Evolutionary conservation across 768 basidiomycete genomes (phyloP), one percentile per base, ranked within the genome.

Genomic region (Tulasnella sp.): DNA sequence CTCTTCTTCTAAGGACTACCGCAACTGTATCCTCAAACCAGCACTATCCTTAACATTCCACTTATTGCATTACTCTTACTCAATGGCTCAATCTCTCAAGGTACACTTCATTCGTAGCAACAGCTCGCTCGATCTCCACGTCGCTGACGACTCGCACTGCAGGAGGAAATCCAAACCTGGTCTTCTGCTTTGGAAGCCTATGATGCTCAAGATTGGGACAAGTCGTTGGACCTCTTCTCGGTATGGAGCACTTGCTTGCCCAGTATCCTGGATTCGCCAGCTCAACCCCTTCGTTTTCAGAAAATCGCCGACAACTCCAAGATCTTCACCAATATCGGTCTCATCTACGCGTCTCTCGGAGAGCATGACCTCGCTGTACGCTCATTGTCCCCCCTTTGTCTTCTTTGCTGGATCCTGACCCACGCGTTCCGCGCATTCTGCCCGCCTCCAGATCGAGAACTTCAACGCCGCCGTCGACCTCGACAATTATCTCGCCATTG

Each of bases 301-400:
- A 86, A 87, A 72, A 97, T 98, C 83, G 93, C 92, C 1, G 94
- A 96, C 85, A 93, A 92, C 34, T 95, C 94, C 81, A 96, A 96
- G 88, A 95, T 98, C 83, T 90, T 94, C 81, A 95, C 94, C 72
- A 98, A 98, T 85, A 94, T 98, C 87, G 97, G 94, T 20, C 89
- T 98, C 81, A 96, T 99, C 84, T 93, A 94, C 83, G 96, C 97
- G 72, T 97, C 96, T 54, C 89, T 96, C 20, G 94, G 96, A 82
- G 93, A 95, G 84, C 96, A 97, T 84, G 92, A 93, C 84, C 89
- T 90, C 22, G 96, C 96, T 75, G 92, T 83, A 37, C 34, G 83
- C 79, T 34, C 3, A 37, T 82, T 41, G 3, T 64, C 28, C 6
- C 37, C 48, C 40, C 8, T 54, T 78, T 60, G 50, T 42, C 37